These are phyloP conservation scores for Lachnum nothofagi DNA, from an alignment of 2,329 filamentous ascomycete species.

Conservation along the genomic window DNA sequence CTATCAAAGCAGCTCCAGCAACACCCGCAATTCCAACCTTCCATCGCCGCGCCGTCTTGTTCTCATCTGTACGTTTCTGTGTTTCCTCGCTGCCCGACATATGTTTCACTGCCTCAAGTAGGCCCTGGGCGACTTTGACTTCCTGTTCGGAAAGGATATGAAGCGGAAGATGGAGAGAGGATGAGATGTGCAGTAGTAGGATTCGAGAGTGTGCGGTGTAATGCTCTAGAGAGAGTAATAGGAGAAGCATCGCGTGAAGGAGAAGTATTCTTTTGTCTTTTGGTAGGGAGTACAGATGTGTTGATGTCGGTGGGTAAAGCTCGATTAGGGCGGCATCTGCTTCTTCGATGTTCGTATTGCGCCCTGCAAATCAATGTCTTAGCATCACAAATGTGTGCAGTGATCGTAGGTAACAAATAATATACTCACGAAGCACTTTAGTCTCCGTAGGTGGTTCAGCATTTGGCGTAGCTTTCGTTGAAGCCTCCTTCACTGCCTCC, in stretches of 20 bases:
- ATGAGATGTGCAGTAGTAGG: slow-evolving; percentile 64
- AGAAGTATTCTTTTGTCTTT: slow-evolving; percentile 61
- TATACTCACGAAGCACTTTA: slow-evolving; percentile 28
- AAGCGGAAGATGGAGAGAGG: slow-evolving; percentile 64
- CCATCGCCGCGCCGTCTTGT: slow-evolving; percentile 69
- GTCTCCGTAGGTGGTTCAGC: slow-evolving; percentile 16
- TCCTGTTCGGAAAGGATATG: slow-evolving; percentile 66
- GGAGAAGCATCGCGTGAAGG: slow-evolving; percentile 65
- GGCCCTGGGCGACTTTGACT: slow-evolving; percentile 64
- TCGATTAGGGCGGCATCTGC: slow-evolving; percentile 44
- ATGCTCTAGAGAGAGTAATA: slow-evolving; percentile 70
- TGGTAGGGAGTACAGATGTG: slow-evolving; percentile 53
- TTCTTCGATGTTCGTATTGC: slow-evolving; percentile 40
- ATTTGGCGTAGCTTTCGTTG: slow-evolving; percentile 26
- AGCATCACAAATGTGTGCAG: not conserved
- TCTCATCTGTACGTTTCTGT: slow-evolving; percentile 66
- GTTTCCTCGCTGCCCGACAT: slow-evolving; percentile 66
- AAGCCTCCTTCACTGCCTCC: slow-evolving; percentile 27
- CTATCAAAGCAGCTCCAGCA: slow-evolving; percentile 74
- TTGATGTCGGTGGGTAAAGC: slow-evolving; percentile 56
- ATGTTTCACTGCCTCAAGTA: slow-evolving; percentile 70
- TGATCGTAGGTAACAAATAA: not conserved
- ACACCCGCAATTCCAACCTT: slow-evolving; percentile 87
- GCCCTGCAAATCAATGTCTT: slow-evolving; percentile 18
- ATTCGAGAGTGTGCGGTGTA: slow-evolving; percentile 71